Evolutionary conservation across 345 rosid species (phyloP), one percentile per base, ranked within the genome.

Genomic region (Noccaea caerulescens): DNA sequence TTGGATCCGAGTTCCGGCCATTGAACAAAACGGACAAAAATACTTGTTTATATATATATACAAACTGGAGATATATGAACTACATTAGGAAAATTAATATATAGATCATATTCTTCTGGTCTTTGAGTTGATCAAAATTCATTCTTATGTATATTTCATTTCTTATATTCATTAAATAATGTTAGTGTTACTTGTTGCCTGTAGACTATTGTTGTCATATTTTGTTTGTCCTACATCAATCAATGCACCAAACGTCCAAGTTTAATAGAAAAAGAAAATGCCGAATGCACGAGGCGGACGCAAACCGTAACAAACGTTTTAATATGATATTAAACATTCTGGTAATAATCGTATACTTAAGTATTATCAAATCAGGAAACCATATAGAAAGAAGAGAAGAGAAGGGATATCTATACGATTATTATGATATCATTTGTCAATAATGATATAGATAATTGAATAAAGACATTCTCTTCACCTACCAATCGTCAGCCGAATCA

Each of bases 271-370:
- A 37, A 13, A 13, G 39, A 27, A 62, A 45, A 68, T 46, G 16
- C 46, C 53, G 64, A 76, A 63, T 70, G 76, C 76, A 76, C 79
- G 75, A 57, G 75, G 61, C 71, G 67, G 66, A 69, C 36, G 71
- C 61, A 63, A 76, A 49, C 79, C 54, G 79, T 49, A 55, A 63
- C 71, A 63, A 70, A 57, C 50, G 30, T 49, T 69, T 69, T 47
- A 45, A 20, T 39, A 56, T 44, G 61, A 52, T 33, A 34, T 52
- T 52, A 53, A 47, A 73, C 59, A 73, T 73, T 66, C 58, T 65
- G 33, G 8, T 34, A 38, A 46, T 64, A 51, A 61, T 68, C 49
- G 55, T 66, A 59, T 68, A 3, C 10, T 36, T 51, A 13, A 47
- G 36, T 34, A 27, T 58, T 52, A 63, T 62, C 66, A 69, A 47